Evolutionary conservation across 2,329 filamentous ascomycete genomes (phyloP), one percentile per base, ranked within the genome.

Genomic region (Aspergillus fumigatiaffinis): DNA sequence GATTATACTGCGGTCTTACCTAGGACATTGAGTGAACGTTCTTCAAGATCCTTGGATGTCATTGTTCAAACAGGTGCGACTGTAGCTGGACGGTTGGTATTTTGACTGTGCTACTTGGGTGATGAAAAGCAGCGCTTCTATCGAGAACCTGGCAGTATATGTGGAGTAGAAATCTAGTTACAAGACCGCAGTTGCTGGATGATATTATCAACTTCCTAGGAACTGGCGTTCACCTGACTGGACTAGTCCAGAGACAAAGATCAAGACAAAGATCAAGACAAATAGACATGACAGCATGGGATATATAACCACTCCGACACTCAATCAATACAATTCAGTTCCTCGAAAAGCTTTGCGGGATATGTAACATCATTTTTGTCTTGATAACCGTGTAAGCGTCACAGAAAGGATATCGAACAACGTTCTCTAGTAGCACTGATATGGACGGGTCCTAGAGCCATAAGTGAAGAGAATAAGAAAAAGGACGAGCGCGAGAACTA

Each of bases 171-270:
- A 12, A 47, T 44, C 12, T 47, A 7, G 3, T 7, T 26, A 5
- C 25, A 12, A 17, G 4, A 17, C 14, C 6, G 32, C 32, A 17
- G 32, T n/a, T 38, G 32, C 32, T 17, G 32, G 32, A 17, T 38
- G 14, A 7, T 17, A 38, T 3, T 17, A 38, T 38, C 14, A 17
- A 3, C 3, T 3, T 7, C 14, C 2, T 38, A n/a, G 32, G 14
- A 38, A 14, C 23, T 14, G n/a, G 25, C 46, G 47, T 42, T 47
- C 58, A 62, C 60, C 56, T 62, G 60, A 62, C 50, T 44, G 29
- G 51, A 35, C 55, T 62, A 63, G 48, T 52, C 42, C 51, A 35
- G 21, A 58, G n/a, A n/a, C n/a, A n/a, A n/a, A n/a, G n/a, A n/a
- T n/a, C n/a, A n/a, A n/a, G 50, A 26, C 53, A 58, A 32, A 42